phyloP scores from a whole-genome alignment of 2,329 filamentous ascomycete species.

The Cordyceps farinosa region DNA sequence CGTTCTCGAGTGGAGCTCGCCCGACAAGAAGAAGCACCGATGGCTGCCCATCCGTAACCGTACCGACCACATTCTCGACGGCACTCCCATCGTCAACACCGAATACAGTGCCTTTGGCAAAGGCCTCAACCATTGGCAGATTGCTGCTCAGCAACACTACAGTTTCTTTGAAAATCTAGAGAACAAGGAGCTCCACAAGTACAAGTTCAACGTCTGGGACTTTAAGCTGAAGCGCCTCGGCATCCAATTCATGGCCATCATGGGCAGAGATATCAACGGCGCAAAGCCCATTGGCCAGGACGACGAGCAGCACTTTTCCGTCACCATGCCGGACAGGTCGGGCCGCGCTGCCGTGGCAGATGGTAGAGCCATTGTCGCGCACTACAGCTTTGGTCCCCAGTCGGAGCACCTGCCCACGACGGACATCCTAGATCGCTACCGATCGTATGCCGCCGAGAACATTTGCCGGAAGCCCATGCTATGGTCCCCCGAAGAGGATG shows the following conservation, averaged over 20 bases:
- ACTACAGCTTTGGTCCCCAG: slow-evolving; percentile 48
- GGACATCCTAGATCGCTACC: slow-evolving; percentile 52
- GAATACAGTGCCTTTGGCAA: slow-evolving; percentile 45
- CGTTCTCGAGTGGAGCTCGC: slow-evolving; percentile 30
- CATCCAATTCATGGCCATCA: slow-evolving; percentile 52
- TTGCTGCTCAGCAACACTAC: slow-evolving; percentile 47
- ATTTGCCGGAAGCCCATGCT: slow-evolving; percentile 40
- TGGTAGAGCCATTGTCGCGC: slow-evolving; percentile 49
- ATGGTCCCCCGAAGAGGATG: slow-evolving; percentile 25
- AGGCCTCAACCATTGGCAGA: slow-evolving; percentile 46
- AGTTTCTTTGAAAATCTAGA: slow-evolving; percentile 50
- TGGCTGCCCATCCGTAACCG: slow-evolving; percentile 43
- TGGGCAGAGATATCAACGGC: slow-evolving; percentile 48
- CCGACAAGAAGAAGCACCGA: slow-evolving; percentile 42
- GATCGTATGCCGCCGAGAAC: slow-evolving; percentile 49
- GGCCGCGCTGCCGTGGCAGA: slow-evolving; percentile 46
- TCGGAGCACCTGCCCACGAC: slow-evolving; percentile 42
- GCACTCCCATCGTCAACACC: slow-evolving; percentile 46
- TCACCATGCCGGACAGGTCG: slow-evolving; percentile 36
- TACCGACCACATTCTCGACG: slow-evolving; percentile 37
- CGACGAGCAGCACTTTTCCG: slow-evolving; percentile 45
- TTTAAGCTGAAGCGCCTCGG: slow-evolving; percentile 49
- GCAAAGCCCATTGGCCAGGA: slow-evolving; percentile 43
- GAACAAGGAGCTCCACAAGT: slow-evolving; percentile 39
- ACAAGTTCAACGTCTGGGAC: slow-evolving; percentile 48